Percentiles rank a stretch among this genome's conserved stretches.
Conservation (phyloP, 768 basidiomycete genomes). For the Kwoniella botswanensis region DNA sequence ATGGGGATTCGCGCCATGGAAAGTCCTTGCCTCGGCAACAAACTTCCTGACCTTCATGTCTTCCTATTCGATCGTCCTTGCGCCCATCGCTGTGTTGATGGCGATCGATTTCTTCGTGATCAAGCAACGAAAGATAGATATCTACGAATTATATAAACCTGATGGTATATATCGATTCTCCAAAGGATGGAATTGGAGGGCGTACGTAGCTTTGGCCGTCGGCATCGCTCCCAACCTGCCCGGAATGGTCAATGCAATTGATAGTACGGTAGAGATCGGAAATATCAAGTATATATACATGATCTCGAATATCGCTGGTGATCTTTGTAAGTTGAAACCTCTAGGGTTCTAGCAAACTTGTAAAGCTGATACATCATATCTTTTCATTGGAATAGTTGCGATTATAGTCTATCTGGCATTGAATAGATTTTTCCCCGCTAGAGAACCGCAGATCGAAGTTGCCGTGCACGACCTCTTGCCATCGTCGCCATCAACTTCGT, state of each 20-base stretch:
- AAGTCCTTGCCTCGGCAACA: constrained; percentile 41
- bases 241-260: constrained; percentile 51
- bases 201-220: constrained; percentile 44
- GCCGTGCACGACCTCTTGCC: constrained; percentile 36
- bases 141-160: constrained; percentile 46
- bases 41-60: constrained; percentile 49
- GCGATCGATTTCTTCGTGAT: constrained; percentile 44
- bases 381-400: constrained; percentile 23
- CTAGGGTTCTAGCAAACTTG: not conserved
- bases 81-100: constrained; percentile 49
- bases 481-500: constrained; percentile 4
- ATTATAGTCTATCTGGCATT: constrained; percentile 34
- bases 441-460: constrained; percentile 33
- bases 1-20: constrained; percentile 49
- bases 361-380: too few species aligned
- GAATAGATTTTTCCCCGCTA: constrained; percentile 39
- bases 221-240: constrained; percentile 52
- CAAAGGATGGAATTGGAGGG: constrained; percentile 49
- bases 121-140: constrained; percentile 37
- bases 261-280: constrained; percentile 28
- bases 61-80: constrained; percentile 49
- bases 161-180: constrained; percentile 49
- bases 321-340: constrained; percentile 27
- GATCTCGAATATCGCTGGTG: constrained; percentile 41
- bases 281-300: constrained; percentile 36